Evolutionary conservation across 1,139 yeast species (phyloP).

Genomic region (Saccharomyces pastorianus): DNA sequence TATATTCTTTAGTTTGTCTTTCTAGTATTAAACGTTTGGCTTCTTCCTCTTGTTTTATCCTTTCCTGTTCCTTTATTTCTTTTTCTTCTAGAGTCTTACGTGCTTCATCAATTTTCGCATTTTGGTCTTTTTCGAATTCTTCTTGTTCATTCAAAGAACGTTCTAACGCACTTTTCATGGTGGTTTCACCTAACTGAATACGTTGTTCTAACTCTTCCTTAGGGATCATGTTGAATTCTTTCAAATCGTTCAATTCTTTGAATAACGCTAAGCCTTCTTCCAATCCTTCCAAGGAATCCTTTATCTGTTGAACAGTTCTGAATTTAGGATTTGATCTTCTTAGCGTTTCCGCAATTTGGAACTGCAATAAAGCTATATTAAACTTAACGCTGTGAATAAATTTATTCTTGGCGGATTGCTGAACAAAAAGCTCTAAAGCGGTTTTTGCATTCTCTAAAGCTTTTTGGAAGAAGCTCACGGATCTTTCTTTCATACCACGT

Average conservation of each 20-base stretch:
- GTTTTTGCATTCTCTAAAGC: slow-evolving; percentile 56
- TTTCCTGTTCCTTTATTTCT: slow-evolving; percentile 54
- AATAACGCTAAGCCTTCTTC: slow-evolving; percentile 56
- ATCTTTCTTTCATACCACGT: slow-evolving; percentile 67
- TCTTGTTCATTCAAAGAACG: slow-evolving; percentile 66
- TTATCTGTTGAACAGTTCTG: slow-evolving; percentile 57
- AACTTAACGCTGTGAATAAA: slow-evolving; percentile 48
- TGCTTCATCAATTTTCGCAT: slow-evolving; percentile 65
- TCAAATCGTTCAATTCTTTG: slow-evolving; percentile 50
- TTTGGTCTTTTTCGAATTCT: slow-evolving; percentile 52
- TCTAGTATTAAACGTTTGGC: slow-evolving; percentile 41
- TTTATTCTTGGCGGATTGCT: slow-evolving; percentile 28
- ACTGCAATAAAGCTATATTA: slow-evolving; percentile 77
- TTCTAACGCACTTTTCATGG: slow-evolving; percentile 64
- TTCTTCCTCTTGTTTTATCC: slow-evolving; percentile 37
- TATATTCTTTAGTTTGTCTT: slow-evolving; percentile 50
- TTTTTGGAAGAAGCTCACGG: slow-evolving; percentile 47
- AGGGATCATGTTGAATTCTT: slow-evolving; percentile 65
- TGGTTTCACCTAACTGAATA: slow-evolving; percentile 73
- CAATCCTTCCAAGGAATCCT: slow-evolving; percentile 49
- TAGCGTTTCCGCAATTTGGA: slow-evolving; percentile 78
- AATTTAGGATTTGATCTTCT: slow-evolving; percentile 54
- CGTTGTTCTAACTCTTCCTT: slow-evolving; percentile 69
- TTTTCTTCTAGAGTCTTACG: slow-evolving; percentile 32
- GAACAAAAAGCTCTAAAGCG: slow-evolving; percentile 43